A percentile compares a stretch with the other conserved stretches of the same genome.
Evolutionary conservation across 768 basidiomycete genomes (phyloP).

Genomic region (Amanita phalloides): DNA sequence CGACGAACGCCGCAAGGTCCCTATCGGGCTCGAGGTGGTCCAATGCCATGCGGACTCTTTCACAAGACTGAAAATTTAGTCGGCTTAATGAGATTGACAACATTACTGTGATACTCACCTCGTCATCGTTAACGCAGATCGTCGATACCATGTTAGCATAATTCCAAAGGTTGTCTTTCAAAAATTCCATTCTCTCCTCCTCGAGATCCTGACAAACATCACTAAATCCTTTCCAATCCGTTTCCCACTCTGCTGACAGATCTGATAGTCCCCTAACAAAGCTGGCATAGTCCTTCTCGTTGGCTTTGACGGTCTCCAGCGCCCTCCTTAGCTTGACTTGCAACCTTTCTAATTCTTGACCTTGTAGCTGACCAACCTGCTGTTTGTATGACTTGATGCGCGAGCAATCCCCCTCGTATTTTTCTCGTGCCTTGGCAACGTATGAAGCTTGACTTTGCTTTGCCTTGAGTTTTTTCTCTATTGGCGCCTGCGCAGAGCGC

Average conservation of each 20-base stretch:
- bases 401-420: constrained; percentile 88
- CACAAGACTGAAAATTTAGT: constrained; percentile 61
- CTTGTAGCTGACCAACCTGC: constrained; percentile 50
- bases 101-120: constrained; percentile 34
- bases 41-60: constrained; percentile 72
- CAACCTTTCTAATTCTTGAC: constrained; percentile 80
- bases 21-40: constrained; percentile 79
- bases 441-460: constrained; percentile 83
- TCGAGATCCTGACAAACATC: constrained; percentile 96
- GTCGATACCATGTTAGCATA: constrained; percentile 93
- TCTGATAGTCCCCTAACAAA: constrained; percentile 71
- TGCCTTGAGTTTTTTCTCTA: constrained; percentile 77
- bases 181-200: constrained; percentile 87
- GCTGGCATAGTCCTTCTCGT: constrained; percentile 82
- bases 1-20: constrained; percentile 81
- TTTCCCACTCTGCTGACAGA: constrained; percentile 75
- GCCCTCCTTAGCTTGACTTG: constrained; percentile 75
- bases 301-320: constrained; percentile 78
- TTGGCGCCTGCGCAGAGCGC: constrained; percentile 84
- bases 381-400: constrained; percentile 88
- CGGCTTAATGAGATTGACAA: constrained; percentile 2
- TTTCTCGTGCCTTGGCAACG: constrained; percentile 82
- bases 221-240: constrained; percentile 90
- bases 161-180: constrained; percentile 91
- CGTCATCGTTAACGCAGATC: constrained; percentile 91